These are phyloP conservation scores for Eremomyces bilateralis DNA, from an alignment of 495 filamentous ascomycete genomes.

Conservation along the genomic window DNA sequence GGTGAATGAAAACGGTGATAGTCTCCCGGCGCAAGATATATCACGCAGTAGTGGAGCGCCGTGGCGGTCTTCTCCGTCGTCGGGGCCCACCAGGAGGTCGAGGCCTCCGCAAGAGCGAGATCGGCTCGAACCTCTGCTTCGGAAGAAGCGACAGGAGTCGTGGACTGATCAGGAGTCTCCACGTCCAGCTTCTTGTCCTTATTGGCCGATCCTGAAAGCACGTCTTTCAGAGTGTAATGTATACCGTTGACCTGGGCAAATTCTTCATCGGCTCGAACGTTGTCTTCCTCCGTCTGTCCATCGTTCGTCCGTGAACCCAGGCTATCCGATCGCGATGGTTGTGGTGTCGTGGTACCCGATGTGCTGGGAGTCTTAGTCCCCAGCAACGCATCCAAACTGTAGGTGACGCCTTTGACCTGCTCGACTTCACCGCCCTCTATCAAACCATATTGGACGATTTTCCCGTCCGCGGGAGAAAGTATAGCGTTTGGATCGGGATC, in stretches of 20 bases:
- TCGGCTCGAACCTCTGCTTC: constrained; percentile 70
- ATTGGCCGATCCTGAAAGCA: constrained; percentile 51
- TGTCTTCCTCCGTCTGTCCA: constrained; percentile 28
- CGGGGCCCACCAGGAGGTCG: constrained; percentile 54
- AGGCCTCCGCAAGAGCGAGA: constrained; percentile 44
- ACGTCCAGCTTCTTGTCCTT: constrained; percentile 15
- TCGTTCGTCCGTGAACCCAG: constrained; percentile 6
- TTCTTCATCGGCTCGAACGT: constrained; percentile 60
- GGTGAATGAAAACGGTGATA: constrained; percentile 98
- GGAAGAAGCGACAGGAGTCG: constrained; percentile 37
- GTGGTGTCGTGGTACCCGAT: constrained; percentile 5
- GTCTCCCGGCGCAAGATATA: constrained; percentile 96
- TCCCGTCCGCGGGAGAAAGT: constrained; percentile 73
- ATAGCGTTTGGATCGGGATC: constrained; percentile 60
- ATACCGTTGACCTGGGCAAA: constrained; percentile 95
- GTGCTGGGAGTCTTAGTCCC: constrained; percentile 34
- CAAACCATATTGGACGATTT: constrained; percentile 73
- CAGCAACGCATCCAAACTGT: constrained; percentile 79
- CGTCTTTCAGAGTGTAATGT: constrained; percentile 74
- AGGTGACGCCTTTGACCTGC: constrained; percentile 96
- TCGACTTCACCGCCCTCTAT: constrained; percentile 92
- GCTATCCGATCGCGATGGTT: constrained; percentile 14
- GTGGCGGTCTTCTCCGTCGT: constrained; percentile 30
- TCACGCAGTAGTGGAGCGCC: constrained; percentile 78
- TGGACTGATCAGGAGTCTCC: constrained; percentile 38